phyloP scores from a whole-genome alignment of 345 rosid species.

The Boechera divaricarpa region DNA sequence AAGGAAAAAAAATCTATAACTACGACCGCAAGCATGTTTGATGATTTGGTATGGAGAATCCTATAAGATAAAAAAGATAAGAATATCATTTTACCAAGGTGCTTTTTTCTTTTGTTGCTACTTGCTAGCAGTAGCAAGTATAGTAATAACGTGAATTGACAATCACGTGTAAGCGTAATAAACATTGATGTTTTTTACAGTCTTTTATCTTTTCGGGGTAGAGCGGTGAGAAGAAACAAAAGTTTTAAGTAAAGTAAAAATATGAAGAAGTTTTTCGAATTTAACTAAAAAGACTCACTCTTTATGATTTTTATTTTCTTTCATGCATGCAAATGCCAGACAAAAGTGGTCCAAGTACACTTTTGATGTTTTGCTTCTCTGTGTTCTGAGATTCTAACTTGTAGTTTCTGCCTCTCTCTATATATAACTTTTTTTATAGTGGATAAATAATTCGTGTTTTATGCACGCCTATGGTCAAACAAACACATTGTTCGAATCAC shows the following conservation, averaged over 20 bases:
- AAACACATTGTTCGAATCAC: conserved; percentile 3
- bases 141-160: conserved; percentile 15
- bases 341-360: conserved; percentile 45
- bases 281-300: conserved; percentile 25
- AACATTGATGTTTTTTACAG: conserved; percentile 17
- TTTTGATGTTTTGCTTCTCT: conserved; percentile 42
- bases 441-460: conserved; percentile 6
- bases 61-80: background rate
- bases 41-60: background rate
- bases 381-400: conserved; percentile 31
- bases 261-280: background rate
- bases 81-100: background rate
- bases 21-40: background rate
- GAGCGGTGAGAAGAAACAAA: conserved; percentile 34
- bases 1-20: background rate
- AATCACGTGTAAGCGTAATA: conserved; percentile 29
- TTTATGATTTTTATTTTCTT: conserved; percentile 1
- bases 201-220: conserved; percentile 31
- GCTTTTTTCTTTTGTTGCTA: conserved; percentile 5
- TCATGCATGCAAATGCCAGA: conserved; percentile 46
- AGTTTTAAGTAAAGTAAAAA: conserved; percentile 6
- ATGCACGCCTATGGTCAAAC: conserved; percentile 39
- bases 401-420: conserved; percentile 5
- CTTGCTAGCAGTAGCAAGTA: background rate
- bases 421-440: conserved; percentile 7